These are phyloP conservation scores for Echinochloa phyllopogon DNA, from an alignment of 176 grass and related monocot genomes.

Conservation along the genomic window DNA sequence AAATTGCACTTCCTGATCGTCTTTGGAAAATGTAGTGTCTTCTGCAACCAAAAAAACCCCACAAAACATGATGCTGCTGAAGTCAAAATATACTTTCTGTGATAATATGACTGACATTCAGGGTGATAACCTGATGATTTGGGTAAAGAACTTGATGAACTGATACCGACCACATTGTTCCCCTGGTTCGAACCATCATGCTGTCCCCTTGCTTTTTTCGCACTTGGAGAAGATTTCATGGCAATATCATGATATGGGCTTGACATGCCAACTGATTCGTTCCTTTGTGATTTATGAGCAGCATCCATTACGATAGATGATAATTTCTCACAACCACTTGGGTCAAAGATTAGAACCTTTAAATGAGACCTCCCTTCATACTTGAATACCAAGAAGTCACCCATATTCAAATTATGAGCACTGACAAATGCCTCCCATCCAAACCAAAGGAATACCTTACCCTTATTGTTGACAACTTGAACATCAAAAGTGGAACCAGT, in stretches of 20 bases:
- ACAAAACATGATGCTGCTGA: not conserved
- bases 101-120: no score
- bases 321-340: conserved; percentile 42
- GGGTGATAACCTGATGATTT: not conserved
- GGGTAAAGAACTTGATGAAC: not conserved
- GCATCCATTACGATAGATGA: not conserved
- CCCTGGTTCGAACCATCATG: not conserved
- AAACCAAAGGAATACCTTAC: conserved; percentile 12
- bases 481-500: conserved; percentile 1
- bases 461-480: not conserved
- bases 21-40: not conserved
- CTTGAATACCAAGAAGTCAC: conserved; percentile 54
- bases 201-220: not conserved
- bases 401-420: conserved; percentile 35
- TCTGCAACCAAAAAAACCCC: not conserved
- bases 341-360: conserved; percentile 47
- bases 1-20: not conserved
- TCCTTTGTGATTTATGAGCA: not conserved
- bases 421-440: conserved; percentile 55
- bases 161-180: not conserved
- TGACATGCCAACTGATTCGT: not conserved
- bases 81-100: not conserved
- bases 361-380: conserved; percentile 39
- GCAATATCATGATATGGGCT: not conserved
- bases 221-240: not conserved